These are phyloP conservation scores for Blakeslea trispora DNA, from an alignment of 371 early-diverging fungal genomes.

Conservation along the genomic window DNA sequence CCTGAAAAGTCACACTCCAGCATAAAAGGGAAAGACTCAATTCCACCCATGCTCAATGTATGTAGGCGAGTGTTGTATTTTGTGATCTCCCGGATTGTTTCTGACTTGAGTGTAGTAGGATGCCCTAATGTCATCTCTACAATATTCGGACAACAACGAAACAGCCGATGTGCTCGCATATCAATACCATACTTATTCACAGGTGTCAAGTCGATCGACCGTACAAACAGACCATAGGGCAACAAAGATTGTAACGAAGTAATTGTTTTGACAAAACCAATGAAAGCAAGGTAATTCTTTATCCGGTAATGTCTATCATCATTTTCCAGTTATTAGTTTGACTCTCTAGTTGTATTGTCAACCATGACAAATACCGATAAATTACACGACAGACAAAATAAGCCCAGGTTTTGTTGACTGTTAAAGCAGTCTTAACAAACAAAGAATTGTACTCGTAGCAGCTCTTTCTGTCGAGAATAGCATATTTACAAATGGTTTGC, in stretches of 20 bases:
- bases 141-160: conserved; percentile 19
- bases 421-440: conserved; percentile 8
- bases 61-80: conserved; percentile 14
- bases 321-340: no score
- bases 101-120: conserved; percentile 13
- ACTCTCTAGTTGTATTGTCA: no score
- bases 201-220: conserved; percentile 12
- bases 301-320: conserved; percentile 13
- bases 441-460: not conserved
- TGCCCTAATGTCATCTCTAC: conserved; percentile 16
- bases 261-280: conserved; percentile 17
- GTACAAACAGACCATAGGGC: conserved; percentile 2
- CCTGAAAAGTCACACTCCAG: conserved; percentile 18
- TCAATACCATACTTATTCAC: conserved; percentile 16
- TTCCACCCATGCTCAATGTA: conserved; percentile 18
- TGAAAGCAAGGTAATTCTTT: conserved; percentile 13
- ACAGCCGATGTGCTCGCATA: conserved; percentile 11
- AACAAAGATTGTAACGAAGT: conserved; percentile 4
- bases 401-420: conserved; percentile 16
- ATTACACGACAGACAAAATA: conserved; percentile 19
- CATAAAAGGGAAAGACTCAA: conserved; percentile 20
- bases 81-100: conserved; percentile 16
- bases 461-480: not conserved
- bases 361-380: conserved; percentile 7
- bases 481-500: conserved; percentile 15